Evolutionary conservation across 2,329 filamentous ascomycete species (phyloP), one percentile per base, ranked within the genome.

Genomic region (Fusarium tuaranense): DNA sequence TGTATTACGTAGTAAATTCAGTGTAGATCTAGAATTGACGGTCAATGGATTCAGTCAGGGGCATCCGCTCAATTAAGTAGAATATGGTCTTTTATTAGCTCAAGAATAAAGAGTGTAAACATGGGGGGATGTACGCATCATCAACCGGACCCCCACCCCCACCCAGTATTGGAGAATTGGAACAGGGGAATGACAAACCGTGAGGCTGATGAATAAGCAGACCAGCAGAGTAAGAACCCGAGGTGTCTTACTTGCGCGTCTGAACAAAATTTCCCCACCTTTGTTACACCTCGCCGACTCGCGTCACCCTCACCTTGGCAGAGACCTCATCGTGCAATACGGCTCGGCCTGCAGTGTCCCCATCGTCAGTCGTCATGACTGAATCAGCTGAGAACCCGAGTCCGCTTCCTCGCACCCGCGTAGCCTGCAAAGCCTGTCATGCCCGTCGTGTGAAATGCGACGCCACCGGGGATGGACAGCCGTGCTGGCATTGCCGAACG

Each of bases 341-440:
- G 22, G 22, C 44, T 34, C 51, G 34, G 27, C 10, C 1, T 57
- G n/a, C 5, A 36, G 16, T 3, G 18, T 10, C 10, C 4, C 9
- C n/a, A 57, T 34, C 30, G 53, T 30, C 20, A n/a, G 8, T 41
- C 41, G 14, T 2, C 7, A 68, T 68, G 66, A 36, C 6, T 58
- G 39, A 20, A 41, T 27, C 51, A n/a, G 14, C 25, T 14, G 51
- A 53, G 6, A 38, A 46, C 36, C 57, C 57, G 22, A 41, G 34
- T 22, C 30, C 30, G 8, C 14, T 22, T 5, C 30, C 55, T 1
- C 72, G 76, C 25, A 57, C 72, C 3, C 74, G 74, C 0, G 64
- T 76, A 4, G 75, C 75, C 27, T 77, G 75, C 13, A 77, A 77
- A 9, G 75, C 75, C 5, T 77, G 75, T 32, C 65, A 77, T 7